Evolutionary conservation across 345 rosid species (phyloP), one percentile per base, ranked within the genome.

Genomic region (Erodium maritimum): DNA sequence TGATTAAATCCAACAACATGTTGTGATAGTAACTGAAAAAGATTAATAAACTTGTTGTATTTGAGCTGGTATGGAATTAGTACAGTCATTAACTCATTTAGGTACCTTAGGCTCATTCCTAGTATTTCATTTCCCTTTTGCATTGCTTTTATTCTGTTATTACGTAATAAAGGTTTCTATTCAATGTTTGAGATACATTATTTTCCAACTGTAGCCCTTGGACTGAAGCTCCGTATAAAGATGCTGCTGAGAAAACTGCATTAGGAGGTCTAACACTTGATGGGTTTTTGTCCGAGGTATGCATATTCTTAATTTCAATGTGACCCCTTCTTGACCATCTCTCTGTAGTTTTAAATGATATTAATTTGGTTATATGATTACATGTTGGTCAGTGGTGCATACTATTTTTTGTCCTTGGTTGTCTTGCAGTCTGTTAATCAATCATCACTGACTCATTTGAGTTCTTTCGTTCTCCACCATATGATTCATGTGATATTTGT

Each of bases 221-320:
- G 97, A 77, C 64, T 69, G 91, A 81, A 67, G 80, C 80, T 68
- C 96, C 90, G 50, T 86, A 88, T 65, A 80, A 73, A 61, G 81
- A 82, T 67, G 91, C 91, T 51, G 73, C 66, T 12, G 88, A 84
- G 78, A 72, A 69, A 86, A 82, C 77, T 72, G 77, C 83, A 1
- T 59, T 78, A 71, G 86, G 84, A 56, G 93, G 90, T 51, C 71
- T 86, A 46, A 78, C 95, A 22, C 71, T 75, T 55, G 78, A 82
- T 72, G 84, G 88, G 53, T 91, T 86, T 79, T 67, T 88, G 71
- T 88, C 98, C 62, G 62, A 73, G 97, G 97, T 88, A 82, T 65
- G 67, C 33, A 48, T 29, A 29, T 29, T 11, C 37, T 29, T 29
- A 11, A 11, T 29, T 11, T 29, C 37, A 29, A 29, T 29, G 9